A percentile compares a stretch with the other conserved stretches of the same genome.
These are phyloP conservation scores for Pyrenophora seminiperda DNA, from an alignment of 2,329 filamentous ascomycete genomes.

Conservation along the genomic window DNA sequence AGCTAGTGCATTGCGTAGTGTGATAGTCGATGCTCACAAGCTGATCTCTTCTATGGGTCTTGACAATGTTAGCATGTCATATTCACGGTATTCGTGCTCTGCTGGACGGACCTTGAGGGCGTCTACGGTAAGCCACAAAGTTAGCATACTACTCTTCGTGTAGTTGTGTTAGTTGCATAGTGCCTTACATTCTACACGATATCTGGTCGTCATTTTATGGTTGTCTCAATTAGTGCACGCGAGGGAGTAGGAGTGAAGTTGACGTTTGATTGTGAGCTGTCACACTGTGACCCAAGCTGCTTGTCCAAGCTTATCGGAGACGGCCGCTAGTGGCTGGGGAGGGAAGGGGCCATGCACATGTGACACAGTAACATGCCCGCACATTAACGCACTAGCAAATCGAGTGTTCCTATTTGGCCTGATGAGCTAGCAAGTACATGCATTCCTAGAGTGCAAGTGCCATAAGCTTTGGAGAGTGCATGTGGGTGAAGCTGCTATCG, in stretches of 20 bases:
- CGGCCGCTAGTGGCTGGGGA: conserved; percentile 30
- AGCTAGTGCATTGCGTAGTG: conserved; percentile 10
- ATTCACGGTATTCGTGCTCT: background rate
- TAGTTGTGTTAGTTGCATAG: background rate
- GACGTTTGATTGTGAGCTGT: conserved; percentile 19
- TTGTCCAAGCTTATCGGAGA: conserved; percentile 34
- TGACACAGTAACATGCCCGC: conserved; percentile 19
- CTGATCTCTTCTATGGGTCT: conserved; percentile 90
- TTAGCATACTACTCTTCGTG: conserved; percentile 18
- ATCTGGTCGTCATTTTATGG: conserved; percentile 49
- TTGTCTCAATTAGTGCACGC: conserved; percentile 1
- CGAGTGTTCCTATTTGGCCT: too few relatives aligned
- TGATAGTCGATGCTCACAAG: conserved; percentile 66
- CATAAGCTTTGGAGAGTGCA: background rate
- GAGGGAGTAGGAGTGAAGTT: conserved; percentile 9
- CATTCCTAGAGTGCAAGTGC: too few relatives aligned
- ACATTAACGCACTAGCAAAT: background rate
- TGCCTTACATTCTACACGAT: conserved; percentile 44
- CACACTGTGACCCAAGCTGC: conserved; percentile 24
- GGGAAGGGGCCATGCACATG: conserved; percentile 24
- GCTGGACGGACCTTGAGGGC: conserved; percentile 63
- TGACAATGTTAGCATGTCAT: conserved; percentile 36
- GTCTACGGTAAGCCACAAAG: conserved; percentile 52
- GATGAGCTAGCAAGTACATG: too few relatives aligned
- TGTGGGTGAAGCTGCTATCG: conserved; percentile 16